Evolutionary conservation across 2,329 filamentous ascomycete genomes (phyloP).

Genomic region (Trichophyton schoenleinii): DNA sequence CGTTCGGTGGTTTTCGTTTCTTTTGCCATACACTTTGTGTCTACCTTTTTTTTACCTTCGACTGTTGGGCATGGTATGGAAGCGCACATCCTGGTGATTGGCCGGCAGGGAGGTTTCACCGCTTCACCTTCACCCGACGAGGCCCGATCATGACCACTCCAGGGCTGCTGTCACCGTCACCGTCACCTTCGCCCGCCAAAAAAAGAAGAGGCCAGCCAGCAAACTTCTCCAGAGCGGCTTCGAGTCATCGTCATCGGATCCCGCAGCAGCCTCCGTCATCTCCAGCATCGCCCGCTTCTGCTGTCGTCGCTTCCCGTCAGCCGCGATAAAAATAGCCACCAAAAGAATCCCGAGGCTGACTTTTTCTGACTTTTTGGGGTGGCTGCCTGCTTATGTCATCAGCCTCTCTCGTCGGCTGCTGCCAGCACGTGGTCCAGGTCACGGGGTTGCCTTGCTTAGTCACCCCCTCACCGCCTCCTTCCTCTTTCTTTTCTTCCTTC

Average conservation of each 20-base stretch:
- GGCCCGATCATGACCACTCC: background rate
- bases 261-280: background rate
- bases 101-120: background rate
- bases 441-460: background rate
- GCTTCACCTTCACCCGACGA: constrained; percentile 3
- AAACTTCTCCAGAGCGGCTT: background rate
- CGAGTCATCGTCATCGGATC: background rate
- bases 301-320: background rate
- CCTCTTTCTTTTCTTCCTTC: background rate
- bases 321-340: background rate
- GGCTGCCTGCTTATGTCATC: background rate
- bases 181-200: background rate
- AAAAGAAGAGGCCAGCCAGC: background rate
- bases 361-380: background rate
- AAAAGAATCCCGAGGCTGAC: background rate
- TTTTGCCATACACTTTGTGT: background rate
- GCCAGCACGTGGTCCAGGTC: background rate
- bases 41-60: background rate
- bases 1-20: background rate
- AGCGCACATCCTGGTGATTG: constrained; percentile 1
- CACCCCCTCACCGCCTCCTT: background rate
- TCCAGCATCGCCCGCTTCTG: background rate
- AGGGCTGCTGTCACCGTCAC: background rate
- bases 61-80: background rate
- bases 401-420: background rate